phyloP scores from a whole-genome alignment of 306 rosid species.

The Psophocarpus tetragonolobus region DNA sequence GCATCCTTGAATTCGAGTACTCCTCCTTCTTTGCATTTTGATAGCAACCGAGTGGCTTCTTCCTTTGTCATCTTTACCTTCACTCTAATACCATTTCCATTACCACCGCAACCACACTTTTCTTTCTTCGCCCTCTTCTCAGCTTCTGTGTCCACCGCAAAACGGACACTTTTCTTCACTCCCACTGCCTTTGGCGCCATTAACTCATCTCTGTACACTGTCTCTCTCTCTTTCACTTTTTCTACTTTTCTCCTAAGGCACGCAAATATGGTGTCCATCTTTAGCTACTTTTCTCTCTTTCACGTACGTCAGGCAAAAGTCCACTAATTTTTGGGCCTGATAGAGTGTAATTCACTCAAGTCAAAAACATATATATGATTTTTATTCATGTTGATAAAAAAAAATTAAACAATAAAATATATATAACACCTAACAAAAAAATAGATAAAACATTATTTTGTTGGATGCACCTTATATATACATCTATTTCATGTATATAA shows the following conservation, averaged over 20 bases:
- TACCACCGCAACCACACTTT: not conserved
- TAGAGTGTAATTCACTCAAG: too few species aligned
- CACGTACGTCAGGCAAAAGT: too few species aligned
- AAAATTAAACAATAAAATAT: too few species aligned
- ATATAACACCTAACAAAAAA: too few species aligned
- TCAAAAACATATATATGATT: too few species aligned
- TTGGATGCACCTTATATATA: too few species aligned
- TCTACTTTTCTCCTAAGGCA: conserved; percentile 18
- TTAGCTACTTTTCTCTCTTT: too few species aligned
- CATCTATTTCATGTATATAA: too few species aligned
- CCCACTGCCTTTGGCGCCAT: not conserved
- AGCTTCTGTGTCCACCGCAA: conserved; percentile 38
- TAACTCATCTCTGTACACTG: conserved; percentile 58
- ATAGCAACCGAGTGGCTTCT: conserved; percentile 60
- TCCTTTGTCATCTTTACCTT: conserved; percentile 72
- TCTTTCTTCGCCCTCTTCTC: conserved; percentile 6
- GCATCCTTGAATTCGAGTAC: conserved; percentile 57
- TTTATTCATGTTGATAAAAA: too few species aligned
- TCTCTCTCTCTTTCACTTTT: not conserved
- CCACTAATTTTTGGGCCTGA: too few species aligned
- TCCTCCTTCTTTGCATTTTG: conserved; percentile 64
- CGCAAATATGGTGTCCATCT: conserved; percentile 30
- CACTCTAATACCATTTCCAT: conserved; percentile 48
- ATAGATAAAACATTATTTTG: too few species aligned
- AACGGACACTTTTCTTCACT: conserved; percentile 34